These are phyloP conservation scores for Stenogyne calaminthoides DNA, from an alignment of 305 asterid species.

Conservation along the genomic window DNA sequence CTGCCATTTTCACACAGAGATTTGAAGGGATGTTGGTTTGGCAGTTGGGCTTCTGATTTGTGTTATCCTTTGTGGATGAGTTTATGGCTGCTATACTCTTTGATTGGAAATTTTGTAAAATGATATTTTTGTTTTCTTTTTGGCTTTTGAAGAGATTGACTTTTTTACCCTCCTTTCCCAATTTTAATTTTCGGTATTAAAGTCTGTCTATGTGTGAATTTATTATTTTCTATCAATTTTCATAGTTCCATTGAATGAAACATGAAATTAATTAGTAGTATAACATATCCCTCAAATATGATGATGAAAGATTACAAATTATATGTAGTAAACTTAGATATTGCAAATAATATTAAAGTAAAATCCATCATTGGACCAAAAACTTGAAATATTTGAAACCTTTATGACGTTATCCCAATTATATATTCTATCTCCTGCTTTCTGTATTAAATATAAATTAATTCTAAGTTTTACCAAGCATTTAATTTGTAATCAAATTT, in stretches of 20 bases:
- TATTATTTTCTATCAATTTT: background rate
- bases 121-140: background rate
- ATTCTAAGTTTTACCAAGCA: too few species aligned
- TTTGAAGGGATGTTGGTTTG: slow-evolving; percentile 6
- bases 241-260: background rate
- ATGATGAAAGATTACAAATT: too few species aligned
- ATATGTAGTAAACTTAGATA: too few species aligned
- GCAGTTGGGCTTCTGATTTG: slow-evolving; percentile 34
- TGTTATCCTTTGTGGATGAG: slow-evolving; percentile 51
- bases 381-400: too few species aligned
- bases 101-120: background rate
- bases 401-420: too few species aligned
- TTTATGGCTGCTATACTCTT: slow-evolving; percentile 6
- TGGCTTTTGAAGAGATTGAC: background rate
- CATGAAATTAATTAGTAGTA: too few species aligned
- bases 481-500: too few species aligned
- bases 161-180: background rate
- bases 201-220: background rate
- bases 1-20: slow-evolving; percentile 46
- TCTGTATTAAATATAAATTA: too few species aligned
- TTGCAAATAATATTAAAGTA: too few species aligned
- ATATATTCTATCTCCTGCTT: too few species aligned
- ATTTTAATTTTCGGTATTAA: background rate
- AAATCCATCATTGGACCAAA: too few species aligned
- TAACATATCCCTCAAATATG: too few species aligned